These are phyloP conservation scores for Candida rishiriensis DNA, from an alignment of 805 yeast genomes.

Conservation along the genomic window DNA sequence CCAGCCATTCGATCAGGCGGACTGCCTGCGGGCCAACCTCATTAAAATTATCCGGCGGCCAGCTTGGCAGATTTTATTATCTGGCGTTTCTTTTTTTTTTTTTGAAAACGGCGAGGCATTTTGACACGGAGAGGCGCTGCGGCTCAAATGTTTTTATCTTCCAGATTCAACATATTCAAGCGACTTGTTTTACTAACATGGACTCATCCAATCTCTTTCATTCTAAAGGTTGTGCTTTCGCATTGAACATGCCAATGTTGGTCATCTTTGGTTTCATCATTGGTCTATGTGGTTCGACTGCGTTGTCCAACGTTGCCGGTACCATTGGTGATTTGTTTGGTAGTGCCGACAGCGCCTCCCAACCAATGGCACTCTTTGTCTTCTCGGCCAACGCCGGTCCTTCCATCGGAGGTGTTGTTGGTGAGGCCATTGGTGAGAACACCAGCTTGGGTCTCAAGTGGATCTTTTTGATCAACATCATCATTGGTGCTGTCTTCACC, in stretches of 20 bases:
- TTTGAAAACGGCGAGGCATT: no score
- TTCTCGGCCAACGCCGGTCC: conserved; percentile 34
- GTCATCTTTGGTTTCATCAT: conserved; percentile 31
- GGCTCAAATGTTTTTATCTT: no score
- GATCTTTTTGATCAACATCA: conserved; percentile 31
- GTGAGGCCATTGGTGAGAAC: conserved; percentile 32
- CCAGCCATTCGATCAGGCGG: no score
- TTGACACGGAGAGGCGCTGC: no score
- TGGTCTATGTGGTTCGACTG: conserved; percentile 31
- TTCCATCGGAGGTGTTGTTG: conserved; percentile 33
- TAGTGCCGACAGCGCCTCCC: conserved; percentile 31
- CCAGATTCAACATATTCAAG: no score
- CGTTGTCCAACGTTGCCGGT: conserved; percentile 33
- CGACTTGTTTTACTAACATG: no score
- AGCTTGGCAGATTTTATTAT: no score
- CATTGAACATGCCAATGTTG: conserved; percentile 29
- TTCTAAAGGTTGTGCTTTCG: conserved; percentile 31
- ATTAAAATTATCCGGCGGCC: no score
- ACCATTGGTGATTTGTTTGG: conserved; percentile 33
- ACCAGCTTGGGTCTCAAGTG: conserved; percentile 27
- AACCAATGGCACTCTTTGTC: conserved; percentile 33
- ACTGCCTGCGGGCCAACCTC: no score
- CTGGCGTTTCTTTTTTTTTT: no score
- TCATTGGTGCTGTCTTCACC: conserved; percentile 25
- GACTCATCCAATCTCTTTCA: no score